Evolutionary conservation across 345 rosid species (phyloP).

Genomic region (Carallia pectinifolia): DNA sequence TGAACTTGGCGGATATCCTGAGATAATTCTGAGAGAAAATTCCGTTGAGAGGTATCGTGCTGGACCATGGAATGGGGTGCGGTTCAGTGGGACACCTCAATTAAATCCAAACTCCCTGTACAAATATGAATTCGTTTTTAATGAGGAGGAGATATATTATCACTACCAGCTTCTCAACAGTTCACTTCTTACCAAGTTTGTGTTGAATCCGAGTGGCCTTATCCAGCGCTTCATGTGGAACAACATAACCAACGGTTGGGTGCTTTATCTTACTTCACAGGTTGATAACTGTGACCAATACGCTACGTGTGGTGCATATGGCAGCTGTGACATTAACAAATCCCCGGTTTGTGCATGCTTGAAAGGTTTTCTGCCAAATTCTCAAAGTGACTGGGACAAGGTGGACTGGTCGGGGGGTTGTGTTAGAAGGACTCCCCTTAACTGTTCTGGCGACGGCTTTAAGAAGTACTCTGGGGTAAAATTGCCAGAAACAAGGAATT

Average conservation of each 20-base stretch:
- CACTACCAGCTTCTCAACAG: slow-evolving; percentile 1
- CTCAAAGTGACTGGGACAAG: background rate
- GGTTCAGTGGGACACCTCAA: slow-evolving; percentile 11
- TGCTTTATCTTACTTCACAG: background rate
- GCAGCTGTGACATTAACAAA: slow-evolving; percentile 6
- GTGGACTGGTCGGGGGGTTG: slow-evolving; percentile 11
- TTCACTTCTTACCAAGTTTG: background rate
- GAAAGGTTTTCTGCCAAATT: slow-evolving; percentile 15
- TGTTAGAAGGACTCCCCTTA: slow-evolving; percentile 4
- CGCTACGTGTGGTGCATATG: slow-evolving; percentile 7
- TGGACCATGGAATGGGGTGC: slow-evolving; percentile 16
- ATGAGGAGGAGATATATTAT: slow-evolving; percentile 9
- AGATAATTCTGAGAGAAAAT: background rate
- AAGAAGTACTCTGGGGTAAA: background rate
- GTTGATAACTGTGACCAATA: slow-evolving; percentile 13
- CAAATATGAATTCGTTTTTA: slow-evolving; percentile 2
- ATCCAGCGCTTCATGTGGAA: background rate
- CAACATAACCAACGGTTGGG: background rate
- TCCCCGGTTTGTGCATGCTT: slow-evolving; percentile 12
- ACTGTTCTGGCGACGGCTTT: slow-evolving; percentile 4
- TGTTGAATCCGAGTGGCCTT: background rate
- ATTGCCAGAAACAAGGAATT: slow-evolving; percentile 10
- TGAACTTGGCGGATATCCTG: slow-evolving; percentile 14
- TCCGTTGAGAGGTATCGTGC: background rate
- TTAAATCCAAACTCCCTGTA: slow-evolving; percentile 5